Base-by-base conservation (phyloP, 257 asterid species). In the Scutellaria baicalensis region DNA sequence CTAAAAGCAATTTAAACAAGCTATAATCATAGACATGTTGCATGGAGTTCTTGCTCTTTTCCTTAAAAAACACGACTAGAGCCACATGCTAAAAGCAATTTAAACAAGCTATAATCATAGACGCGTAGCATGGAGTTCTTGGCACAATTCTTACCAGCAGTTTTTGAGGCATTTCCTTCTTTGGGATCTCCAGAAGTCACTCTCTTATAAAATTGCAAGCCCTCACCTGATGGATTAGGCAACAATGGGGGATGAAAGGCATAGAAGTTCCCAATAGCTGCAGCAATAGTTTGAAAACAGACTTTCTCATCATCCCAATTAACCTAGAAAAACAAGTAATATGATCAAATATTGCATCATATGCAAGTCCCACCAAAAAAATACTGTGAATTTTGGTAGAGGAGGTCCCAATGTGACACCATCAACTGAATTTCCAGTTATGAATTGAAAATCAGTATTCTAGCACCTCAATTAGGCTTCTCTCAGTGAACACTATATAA, bases 251-350 rank as follows among this genome's bases (percentile, higher is more conserved):
- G 94, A 83, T 91, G 91, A 70, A 93, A 79, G 59, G 96, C 97
- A 61, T 93, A 91, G 75, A 91, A 93, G 74, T 81, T 86, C 58
- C 93, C 99, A 66, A 93, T 85, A 66, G 96, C 91, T 81, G 96
- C 99, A 77, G 99, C 97, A 72, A 93, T 83, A 48, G 96, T 84
- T 79, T 89, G 95, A 75, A 93, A 91, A 81, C 99, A 93, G 33
- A 66, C 40, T 80, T 79, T 88, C 88, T 93, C 99, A 16, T 87
- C 87, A 59, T 89, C 91, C 99, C 99, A 93, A 56, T 91, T 71
- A 75, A 93, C 95, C 98, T 93, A 78, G 78, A 76, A 64, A 57
- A 62, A 54, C 27, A 59, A 70, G 50, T 56, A 47, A 69, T 69
- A 61, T 59, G 8, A 64, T 64, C 59, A 70, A 64, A 75, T 52